Evolutionary conservation across 2,329 filamentous ascomycete species (phyloP), one percentile per base, ranked within the genome.

Genomic region (Ophiostoma ips): DNA sequence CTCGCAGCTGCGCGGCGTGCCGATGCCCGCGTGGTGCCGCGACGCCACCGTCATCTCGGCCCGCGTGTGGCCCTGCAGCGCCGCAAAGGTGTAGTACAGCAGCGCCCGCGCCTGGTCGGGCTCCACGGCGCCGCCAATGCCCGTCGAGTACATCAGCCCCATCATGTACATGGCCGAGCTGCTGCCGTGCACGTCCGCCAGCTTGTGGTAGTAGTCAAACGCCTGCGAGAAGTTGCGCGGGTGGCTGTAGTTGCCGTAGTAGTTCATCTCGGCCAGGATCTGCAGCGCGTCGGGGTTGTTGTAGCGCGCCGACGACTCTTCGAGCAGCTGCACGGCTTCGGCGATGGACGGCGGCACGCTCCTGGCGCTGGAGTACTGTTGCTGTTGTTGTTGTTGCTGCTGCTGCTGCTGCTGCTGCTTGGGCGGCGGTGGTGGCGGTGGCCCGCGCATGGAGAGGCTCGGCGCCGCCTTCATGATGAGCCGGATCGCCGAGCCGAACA

Each of bases 11-110:
- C 87, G 83, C 0, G 87, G 77, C 3, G 87, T 85, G 6, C 87
- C 87, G 54, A 98, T 87, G 3, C 90, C 92, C 21, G 78, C 77
- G 57, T 92, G 81, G 62, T 95, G 81, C 46, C 92, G 80, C 60
- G 88, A 94, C 3, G 82, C 94, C 6, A 94, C 74, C 0, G 89
- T 90, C 92, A 98, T 96, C 66, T 96, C 84, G 6, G 90, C 90
- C 50, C 82, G 77, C 15, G 83, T 84, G 61, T 95, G 81, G 18
- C 87, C 90, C 50, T 79, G 79, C 56, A 88, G 74, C 1, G 92
- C 92, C 0, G 92, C 90, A 62, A 96, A 92, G 0, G 87, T 94
- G 64, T 98, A 90, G 65, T 95, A 96, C 37, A 96, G 71, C 59
- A 96, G 72, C 3, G 92, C 87, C 65, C 87, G 89, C 11, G 89